phyloP scores from a whole-genome alignment of 257 asterid genomes.

The Linderniella brevidens region DNA sequence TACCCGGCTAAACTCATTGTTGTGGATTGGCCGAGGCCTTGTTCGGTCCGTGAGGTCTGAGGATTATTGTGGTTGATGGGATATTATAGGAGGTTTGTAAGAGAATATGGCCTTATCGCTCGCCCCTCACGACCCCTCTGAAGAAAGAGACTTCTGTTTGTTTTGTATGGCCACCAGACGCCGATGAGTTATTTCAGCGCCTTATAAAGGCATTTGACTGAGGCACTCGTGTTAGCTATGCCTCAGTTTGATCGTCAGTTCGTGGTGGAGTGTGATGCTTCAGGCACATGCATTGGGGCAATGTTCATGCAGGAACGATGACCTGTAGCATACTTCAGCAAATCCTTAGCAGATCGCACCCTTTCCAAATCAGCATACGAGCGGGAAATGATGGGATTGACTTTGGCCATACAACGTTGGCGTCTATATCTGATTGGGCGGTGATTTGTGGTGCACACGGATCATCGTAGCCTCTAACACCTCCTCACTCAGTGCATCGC shows the following conservation, averaged over 20 bases:
- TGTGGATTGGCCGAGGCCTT: too few species aligned
- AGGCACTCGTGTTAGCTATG: background rate
- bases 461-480: too few species aligned
- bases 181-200: background rate
- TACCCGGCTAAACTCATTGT: background rate
- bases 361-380: too few species aligned
- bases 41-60: background rate
- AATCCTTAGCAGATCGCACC: background rate
- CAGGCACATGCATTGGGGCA: background rate
- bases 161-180: background rate
- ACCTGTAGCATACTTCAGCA: background rate
- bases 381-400: too few species aligned
- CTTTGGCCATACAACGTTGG: too few species aligned
- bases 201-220: background rate
- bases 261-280: background rate
- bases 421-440: too few species aligned
- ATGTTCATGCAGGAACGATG: too few species aligned
- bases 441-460: too few species aligned
- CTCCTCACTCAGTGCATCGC: too few species aligned
- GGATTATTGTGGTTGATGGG: conserved; percentile 4
- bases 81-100: background rate
- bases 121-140: background rate
- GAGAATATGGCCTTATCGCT: background rate
- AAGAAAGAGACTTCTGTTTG: background rate
- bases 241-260: background rate